phyloP scores from a whole-genome alignment of 2,329 filamentous ascomycete genomes.

The Talaromyces funiculosus region DNA sequence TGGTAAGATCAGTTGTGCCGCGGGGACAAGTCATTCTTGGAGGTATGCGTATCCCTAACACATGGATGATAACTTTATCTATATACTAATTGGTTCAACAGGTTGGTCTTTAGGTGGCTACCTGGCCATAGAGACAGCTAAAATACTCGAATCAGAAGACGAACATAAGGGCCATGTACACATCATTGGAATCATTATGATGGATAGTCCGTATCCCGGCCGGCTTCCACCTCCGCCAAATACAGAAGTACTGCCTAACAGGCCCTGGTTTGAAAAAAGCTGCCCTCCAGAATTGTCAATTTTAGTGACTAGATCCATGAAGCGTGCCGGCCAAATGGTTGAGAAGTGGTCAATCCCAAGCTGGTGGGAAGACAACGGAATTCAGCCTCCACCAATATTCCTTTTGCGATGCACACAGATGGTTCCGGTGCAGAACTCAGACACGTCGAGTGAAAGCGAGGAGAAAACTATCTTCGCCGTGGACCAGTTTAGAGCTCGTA shows the following conservation, averaged over 20 bases:
- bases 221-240: background rate
- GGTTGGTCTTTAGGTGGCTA: slow-evolving; percentile 21
- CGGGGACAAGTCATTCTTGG: slow-evolving; percentile 17
- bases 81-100: slow-evolving; percentile 1
- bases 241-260: background rate
- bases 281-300: background rate
- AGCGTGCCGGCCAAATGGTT: background rate
- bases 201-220: slow-evolving; percentile 18
- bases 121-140: slow-evolving; percentile 19
- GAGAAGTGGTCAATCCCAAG: background rate
- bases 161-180: slow-evolving; percentile 1
- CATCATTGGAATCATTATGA: slow-evolving; percentile 19
- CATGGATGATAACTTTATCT: background rate
- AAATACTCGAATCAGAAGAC: slow-evolving; percentile 12
- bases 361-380: background rate
- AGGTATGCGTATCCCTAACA: slow-evolving; percentile 8
- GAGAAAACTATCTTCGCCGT: slow-evolving; percentile 14
- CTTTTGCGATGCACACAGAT: background rate
- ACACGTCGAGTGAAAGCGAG: background rate
- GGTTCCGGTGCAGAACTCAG: background rate
- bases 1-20: slow-evolving; percentile 34
- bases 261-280: background rate
- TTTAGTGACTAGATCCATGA: slow-evolving; percentile 1
- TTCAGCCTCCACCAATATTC: background rate
- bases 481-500: slow-evolving; percentile 15